A percentile compares a stretch with the other conserved stretches of the same genome.
Evolutionary conservation across 163 green algal species (phyloP).

Genomic region (Volvox carteri): DNA sequence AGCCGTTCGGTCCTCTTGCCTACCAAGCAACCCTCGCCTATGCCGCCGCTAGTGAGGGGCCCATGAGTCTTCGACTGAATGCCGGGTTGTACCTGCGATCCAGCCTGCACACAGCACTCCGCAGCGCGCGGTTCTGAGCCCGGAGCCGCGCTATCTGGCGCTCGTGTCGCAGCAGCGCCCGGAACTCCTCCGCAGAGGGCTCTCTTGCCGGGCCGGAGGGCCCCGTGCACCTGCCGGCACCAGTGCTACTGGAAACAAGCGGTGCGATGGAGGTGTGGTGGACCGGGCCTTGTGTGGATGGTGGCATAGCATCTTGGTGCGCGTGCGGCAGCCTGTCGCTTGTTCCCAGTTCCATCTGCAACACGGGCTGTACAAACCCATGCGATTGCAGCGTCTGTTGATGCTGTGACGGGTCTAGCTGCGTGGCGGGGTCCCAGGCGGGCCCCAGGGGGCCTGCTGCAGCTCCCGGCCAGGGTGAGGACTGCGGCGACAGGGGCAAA

Average conservation of each 20-base stretch:
- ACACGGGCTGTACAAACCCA: background rate
- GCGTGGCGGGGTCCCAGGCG: background rate
- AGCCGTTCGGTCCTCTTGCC: too few species aligned
- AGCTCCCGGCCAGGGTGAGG: background rate
- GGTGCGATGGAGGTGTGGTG: background rate
- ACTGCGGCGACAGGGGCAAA: background rate
- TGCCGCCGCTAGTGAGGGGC: too few species aligned
- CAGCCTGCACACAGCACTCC: constrained; percentile 52
- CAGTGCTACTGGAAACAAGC: too few species aligned
- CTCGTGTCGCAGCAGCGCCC: constrained; percentile 54
- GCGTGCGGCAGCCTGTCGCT: background rate
- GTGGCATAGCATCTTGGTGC: background rate
- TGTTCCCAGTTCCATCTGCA: background rate
- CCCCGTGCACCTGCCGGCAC: too few species aligned
- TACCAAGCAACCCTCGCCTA: too few species aligned
- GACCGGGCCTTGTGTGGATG: too few species aligned
- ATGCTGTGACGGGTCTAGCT: background rate
- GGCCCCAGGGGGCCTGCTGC: too few species aligned
- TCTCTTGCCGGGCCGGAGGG: background rate
- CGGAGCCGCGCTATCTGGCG: constrained; percentile 36
- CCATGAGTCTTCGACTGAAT: too few species aligned
- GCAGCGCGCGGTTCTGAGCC: constrained; percentile 55
- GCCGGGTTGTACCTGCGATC: constrained; percentile 38
- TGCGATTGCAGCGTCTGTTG: background rate
- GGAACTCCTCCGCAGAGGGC: constrained; percentile 19